Conservation (phyloP, 2,329 filamentous ascomycete genomes). For the Lachnellula cervina region DNA sequence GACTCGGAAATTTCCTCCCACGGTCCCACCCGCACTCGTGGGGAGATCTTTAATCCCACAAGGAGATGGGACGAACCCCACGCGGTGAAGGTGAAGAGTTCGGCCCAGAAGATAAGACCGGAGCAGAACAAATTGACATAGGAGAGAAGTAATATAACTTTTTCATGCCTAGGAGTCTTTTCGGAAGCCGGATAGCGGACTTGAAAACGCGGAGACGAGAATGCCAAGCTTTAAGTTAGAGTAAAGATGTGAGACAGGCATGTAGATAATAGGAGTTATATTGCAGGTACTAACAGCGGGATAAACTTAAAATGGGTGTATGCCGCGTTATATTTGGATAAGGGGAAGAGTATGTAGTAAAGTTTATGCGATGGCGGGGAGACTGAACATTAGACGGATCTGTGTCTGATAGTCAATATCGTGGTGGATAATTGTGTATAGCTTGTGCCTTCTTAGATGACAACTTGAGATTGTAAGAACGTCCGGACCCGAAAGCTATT, state of each 20-base stretch:
- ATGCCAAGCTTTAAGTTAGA: slow-evolving; percentile 10
- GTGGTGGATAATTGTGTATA: too few relatives aligned
- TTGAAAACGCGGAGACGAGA: background rate
- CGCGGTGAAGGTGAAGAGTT: background rate
- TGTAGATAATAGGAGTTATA: slow-evolving; percentile 11
- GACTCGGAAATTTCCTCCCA: background rate
- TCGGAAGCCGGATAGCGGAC: slow-evolving; percentile 1
- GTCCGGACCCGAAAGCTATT: too few relatives aligned
- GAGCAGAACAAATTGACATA: background rate
- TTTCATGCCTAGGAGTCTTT: background rate
- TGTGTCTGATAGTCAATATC: too few relatives aligned
- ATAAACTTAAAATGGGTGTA: slow-evolving; percentile 12
- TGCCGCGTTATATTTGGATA: background rate
- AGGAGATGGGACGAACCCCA: background rate
- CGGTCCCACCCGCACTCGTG: background rate
- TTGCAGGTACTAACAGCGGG: slow-evolving; percentile 9
- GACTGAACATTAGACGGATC: too few relatives aligned
- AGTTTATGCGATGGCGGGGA: background rate
- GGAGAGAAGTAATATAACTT: background rate
- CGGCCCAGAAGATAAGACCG: background rate
- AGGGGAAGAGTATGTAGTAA: background rate
- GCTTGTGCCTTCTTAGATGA: too few relatives aligned
- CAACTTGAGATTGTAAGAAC: too few relatives aligned
- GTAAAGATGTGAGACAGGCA: slow-evolving; percentile 12
- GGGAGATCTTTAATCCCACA: background rate